A percentile compares a stretch with the other conserved stretches of the same genome.
These are phyloP conservation scores for Ceratobasidium sp. DNA, from an alignment of 1,284 basidiomycete species.

Conservation along the genomic window DNA sequence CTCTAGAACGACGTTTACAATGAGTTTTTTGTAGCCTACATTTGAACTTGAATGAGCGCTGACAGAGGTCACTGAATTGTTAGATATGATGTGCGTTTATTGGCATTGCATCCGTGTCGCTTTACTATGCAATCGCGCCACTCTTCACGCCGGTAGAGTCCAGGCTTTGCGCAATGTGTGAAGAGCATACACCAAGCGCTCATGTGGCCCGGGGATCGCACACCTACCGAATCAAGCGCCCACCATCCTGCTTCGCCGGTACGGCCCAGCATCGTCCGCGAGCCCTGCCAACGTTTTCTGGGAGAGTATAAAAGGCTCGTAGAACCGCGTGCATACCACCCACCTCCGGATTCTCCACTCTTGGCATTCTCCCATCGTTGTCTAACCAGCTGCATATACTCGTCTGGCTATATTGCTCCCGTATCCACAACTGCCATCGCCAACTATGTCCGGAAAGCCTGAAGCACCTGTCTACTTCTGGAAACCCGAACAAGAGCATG, in stretches of 20 bases:
- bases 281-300: neutral
- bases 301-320: neutral
- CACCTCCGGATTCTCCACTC: neutral
- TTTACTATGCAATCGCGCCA: neutral
- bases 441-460: conserved; percentile 1
- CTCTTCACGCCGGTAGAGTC: neutral
- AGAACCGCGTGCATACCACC: neutral
- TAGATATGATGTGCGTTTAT: neutral
- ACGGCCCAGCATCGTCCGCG: neutral
- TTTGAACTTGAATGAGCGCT: neutral
- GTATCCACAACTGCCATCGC: neutral
- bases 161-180: neutral
- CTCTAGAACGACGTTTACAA: conserved; percentile 32
- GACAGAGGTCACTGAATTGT: neutral
- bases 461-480: conserved; percentile 40
- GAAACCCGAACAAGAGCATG: conserved; percentile 45
- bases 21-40: neutral
- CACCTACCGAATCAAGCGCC: conserved; percentile 1
- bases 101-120: neutral
- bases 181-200: neutral
- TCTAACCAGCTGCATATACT: too few species aligned
- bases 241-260: neutral
- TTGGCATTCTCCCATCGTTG: too few species aligned
- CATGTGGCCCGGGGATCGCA: neutral
- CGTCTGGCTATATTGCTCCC: neutral